A percentile compares a stretch with the other conserved stretches of the same genome.
These are phyloP conservation scores for Tephrocybe sp. DNA, from an alignment of 768 basidiomycete species.

Conservation along the genomic window DNA sequence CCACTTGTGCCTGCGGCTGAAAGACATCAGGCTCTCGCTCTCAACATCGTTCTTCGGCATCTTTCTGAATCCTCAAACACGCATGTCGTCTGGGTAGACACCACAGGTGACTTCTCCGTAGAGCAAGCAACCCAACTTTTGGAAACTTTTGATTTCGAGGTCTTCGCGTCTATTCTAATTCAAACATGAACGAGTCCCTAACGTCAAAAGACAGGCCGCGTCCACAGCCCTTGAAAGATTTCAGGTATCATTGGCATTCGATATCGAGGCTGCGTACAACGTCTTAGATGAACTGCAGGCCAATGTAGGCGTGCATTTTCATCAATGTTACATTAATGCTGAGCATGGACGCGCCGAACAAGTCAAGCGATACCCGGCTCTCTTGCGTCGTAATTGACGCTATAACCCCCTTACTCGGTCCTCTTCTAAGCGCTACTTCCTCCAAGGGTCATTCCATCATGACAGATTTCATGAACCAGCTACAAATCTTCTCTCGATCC, in stretches of 20 bases:
- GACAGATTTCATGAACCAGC: conserved; percentile 67
- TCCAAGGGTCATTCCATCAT: conserved; percentile 78
- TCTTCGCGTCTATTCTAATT: conserved; percentile 8
- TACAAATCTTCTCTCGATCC: conserved; percentile 49
- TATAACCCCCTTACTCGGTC: conserved; percentile 63
- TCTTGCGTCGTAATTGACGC: conserved; percentile 64
- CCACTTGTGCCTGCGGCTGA: neutral
- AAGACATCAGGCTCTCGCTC: conserved; percentile 53
- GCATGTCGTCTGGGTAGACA: conserved; percentile 70
- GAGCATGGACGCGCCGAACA: neutral
- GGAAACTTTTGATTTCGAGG: conserved; percentile 25
- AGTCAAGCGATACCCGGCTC: conserved; percentile 18
- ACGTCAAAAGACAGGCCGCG: conserved; percentile 18
- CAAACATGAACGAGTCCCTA: neutral
- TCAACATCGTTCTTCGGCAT: conserved; percentile 58
- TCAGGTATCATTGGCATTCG: conserved; percentile 57
- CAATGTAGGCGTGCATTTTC: conserved; percentile 22
- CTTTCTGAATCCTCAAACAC: conserved; percentile 38
- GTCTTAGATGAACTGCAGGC: conserved; percentile 45
- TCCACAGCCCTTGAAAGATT: conserved; percentile 50
- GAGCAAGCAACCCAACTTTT: conserved; percentile 44
- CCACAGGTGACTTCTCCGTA: conserved; percentile 63
- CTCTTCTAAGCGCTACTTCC: conserved; percentile 62
- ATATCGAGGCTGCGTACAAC: conserved; percentile 52
- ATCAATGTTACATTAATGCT: conserved; percentile 3